These are phyloP conservation scores for Pilatotrama ljubarskyi DNA, from an alignment of 768 basidiomycete species.

Conservation along the genomic window DNA sequence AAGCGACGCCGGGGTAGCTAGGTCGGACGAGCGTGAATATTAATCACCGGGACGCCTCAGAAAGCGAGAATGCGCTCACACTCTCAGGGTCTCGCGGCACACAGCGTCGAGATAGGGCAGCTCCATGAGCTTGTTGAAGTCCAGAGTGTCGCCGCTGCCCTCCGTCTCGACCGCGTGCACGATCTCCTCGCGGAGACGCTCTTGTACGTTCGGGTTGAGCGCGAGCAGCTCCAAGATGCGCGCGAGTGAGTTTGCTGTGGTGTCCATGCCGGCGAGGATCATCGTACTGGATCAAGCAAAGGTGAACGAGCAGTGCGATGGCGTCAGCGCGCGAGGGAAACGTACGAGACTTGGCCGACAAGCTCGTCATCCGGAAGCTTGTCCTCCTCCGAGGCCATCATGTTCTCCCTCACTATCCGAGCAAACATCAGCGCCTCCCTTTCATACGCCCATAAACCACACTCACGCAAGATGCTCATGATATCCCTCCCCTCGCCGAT, in stretches of 20 bases:
- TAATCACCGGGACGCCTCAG: background rate
- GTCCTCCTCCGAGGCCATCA: slow-evolving; percentile 23
- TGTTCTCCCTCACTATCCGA: slow-evolving; percentile 26
- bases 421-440: background rate
- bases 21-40: background rate
- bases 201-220: slow-evolving; percentile 29
- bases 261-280: slow-evolving; percentile 30
- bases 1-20: slow-evolving; percentile 10
- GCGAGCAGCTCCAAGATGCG: slow-evolving; percentile 31
- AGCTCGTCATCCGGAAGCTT: slow-evolving; percentile 29
- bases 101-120: slow-evolving; percentile 34
- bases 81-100: slow-evolving; percentile 27
- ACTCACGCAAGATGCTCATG: slow-evolving; percentile 32
- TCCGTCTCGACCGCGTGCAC: slow-evolving; percentile 7
- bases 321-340: background rate
- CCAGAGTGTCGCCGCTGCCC: slow-evolving; percentile 18
- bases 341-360: slow-evolving; percentile 30
- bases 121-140: slow-evolving; percentile 28
- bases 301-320: background rate
- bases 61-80: slow-evolving; percentile 17
- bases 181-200: slow-evolving; percentile 31
- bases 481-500: slow-evolving; percentile 33
- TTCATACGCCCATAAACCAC: background rate
- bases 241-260: slow-evolving; percentile 32
- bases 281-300: slow-evolving; percentile 18